phyloP scores from a whole-genome alignment of 345 rosid genomes.

The Excoecaria cochinchinensis region DNA sequence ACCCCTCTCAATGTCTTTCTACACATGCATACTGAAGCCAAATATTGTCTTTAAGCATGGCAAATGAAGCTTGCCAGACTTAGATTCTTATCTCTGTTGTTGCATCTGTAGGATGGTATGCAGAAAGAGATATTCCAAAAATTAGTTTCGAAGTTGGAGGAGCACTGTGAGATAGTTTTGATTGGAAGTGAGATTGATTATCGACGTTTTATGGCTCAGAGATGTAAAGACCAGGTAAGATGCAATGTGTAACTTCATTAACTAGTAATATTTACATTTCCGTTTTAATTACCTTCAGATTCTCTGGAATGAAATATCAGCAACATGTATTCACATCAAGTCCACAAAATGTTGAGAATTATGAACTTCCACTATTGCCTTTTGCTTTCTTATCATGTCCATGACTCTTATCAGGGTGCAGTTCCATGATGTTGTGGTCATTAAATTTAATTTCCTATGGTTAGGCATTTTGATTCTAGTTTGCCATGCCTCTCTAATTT shows the following conservation, averaged over 20 bases:
- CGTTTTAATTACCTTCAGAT: background rate
- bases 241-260: background rate
- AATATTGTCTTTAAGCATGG: background rate
- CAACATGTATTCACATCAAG: background rate
- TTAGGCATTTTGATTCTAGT: background rate
- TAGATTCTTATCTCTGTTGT: slow-evolving; percentile 8
- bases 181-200: slow-evolving; percentile 87
- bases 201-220: slow-evolving; percentile 70
- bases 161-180: slow-evolving; percentile 71
- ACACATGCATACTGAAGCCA: background rate
- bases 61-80: background rate
- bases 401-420: background rate
- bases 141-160: slow-evolving; percentile 60
- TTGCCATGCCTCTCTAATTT: background rate
- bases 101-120: slow-evolving; percentile 80
- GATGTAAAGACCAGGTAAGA: slow-evolving; percentile 48
- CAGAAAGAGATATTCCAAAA: slow-evolving; percentile 80
- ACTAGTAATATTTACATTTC: background rate
- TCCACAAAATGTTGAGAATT: background rate
- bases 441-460: background rate
- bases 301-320: background rate
- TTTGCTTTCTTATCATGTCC: background rate
- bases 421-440: background rate
- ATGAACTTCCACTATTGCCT: background rate
- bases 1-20: slow-evolving; percentile 1